A percentile compares a stretch with the other conserved stretches of the same genome.
phyloP scores from a whole-genome alignment of 2,329 filamentous ascomycete species.

The Penicillium sp. region DNA sequence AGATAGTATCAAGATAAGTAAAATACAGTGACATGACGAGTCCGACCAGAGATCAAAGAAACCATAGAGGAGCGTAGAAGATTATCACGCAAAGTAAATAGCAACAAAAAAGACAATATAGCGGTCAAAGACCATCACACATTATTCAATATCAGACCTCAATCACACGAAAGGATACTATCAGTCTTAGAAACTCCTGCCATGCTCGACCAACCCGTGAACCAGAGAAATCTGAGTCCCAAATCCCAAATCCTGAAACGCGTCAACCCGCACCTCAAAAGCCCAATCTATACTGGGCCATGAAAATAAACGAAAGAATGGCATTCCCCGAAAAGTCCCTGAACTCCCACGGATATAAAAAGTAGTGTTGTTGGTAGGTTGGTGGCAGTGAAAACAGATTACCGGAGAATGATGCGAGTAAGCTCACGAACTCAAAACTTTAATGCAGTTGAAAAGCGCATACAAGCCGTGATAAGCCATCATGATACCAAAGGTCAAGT shows the following conservation, averaged over 20 bases:
- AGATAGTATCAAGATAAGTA: conserved; percentile 10
- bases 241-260: conserved; percentile 18
- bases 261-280: conserved; percentile 13
- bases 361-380: conserved; percentile 4
- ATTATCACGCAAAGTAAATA: conserved; percentile 41
- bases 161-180: conserved; percentile 22
- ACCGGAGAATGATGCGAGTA: conserved; percentile 3
- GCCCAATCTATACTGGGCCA: conserved; percentile 21
- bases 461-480: neutral
- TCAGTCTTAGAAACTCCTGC: conserved; percentile 33
- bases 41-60: conserved; percentile 9
- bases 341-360: conserved; percentile 24
- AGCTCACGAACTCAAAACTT: conserved; percentile 6
- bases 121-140: conserved; percentile 12
- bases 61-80: conserved; percentile 6
- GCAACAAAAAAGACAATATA: conserved; percentile 8
- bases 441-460: neutral
- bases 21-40: conserved; percentile 13
- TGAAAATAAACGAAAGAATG: conserved; percentile 13
- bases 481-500: neutral
- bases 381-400: conserved; percentile 10
- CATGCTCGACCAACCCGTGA: conserved; percentile 29
- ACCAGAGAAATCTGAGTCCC: conserved; percentile 14
- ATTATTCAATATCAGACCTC: conserved; percentile 19
- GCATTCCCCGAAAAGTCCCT: conserved; percentile 13